Conservation (phyloP, 164 flowering plant species). For the Amborella trichopoda region DNA sequence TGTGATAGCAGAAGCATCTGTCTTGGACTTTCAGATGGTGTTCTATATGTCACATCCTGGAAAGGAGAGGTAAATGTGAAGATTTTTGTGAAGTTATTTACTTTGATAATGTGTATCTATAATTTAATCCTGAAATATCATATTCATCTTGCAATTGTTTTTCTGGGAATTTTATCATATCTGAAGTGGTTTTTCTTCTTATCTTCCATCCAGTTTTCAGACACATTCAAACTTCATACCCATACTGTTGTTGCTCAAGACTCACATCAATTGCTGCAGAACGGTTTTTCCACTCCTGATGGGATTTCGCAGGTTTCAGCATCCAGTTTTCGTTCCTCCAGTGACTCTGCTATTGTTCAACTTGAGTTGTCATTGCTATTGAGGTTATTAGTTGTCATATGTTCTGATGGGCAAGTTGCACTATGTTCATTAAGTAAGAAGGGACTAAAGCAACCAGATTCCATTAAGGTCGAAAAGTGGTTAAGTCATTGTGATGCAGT, state of each 20-base stretch:
- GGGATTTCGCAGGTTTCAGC: conserved; percentile 14
- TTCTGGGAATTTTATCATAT: too few species aligned
- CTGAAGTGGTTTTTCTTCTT: too few species aligned
- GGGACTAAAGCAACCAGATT: conserved; percentile 61
- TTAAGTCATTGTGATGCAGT: conserved; percentile 65
- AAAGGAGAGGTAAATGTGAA: conserved; percentile 78
- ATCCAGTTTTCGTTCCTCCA: conserved; percentile 13
- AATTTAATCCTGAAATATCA: neutral
- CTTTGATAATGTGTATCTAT: neutral
- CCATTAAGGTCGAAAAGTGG: conserved; percentile 52
- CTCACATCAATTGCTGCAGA: conserved; percentile 24
- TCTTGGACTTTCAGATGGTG: conserved; percentile 84
- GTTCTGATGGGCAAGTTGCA: conserved; percentile 56
- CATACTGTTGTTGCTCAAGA: conserved; percentile 9
- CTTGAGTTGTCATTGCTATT: conserved; percentile 60
- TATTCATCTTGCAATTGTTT: neutral
- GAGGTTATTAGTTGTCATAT: conserved; percentile 62
- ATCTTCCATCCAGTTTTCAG: conserved; percentile 44
- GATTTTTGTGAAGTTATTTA: neutral
- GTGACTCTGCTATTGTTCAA: conserved; percentile 33
- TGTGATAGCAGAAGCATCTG: conserved; percentile 73
- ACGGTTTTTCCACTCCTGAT: conserved; percentile 41
- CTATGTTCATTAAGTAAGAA: conserved; percentile 76
- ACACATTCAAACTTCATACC: conserved; percentile 37
- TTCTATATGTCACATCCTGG: conserved; percentile 79